Conservation (phyloP, 108 stramenopile species). For the Cyclotella baltica region DNA sequence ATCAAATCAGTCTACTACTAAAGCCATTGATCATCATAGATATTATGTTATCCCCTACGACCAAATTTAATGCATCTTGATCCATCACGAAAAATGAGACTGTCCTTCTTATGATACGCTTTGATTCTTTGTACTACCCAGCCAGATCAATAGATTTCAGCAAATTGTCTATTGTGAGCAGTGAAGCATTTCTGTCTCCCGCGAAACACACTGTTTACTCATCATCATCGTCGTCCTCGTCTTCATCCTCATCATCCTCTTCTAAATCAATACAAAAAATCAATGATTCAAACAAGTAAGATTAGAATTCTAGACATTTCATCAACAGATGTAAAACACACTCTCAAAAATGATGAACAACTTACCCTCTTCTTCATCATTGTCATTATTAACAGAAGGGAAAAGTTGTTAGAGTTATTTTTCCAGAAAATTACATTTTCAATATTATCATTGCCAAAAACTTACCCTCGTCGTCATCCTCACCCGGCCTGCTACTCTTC, state of each 20-base stretch:
- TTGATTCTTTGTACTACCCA: no score
- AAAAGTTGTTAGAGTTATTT: not conserved
- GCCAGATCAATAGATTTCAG: not conserved
- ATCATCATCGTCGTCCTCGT: conserved; percentile 38
- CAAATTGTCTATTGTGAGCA: no score
- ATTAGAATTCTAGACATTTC: not conserved
- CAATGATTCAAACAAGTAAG: not conserved
- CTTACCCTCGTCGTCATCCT: conserved; percentile 51
- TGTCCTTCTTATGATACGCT: no score
- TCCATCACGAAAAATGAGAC: no score
- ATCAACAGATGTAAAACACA: no score
- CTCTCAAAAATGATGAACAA: not conserved
- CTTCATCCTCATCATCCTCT: conserved; percentile 40
- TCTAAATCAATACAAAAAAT: not conserved
- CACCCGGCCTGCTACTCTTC: conserved; percentile 48
- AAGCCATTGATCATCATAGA: not conserved
- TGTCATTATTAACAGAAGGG: not conserved
- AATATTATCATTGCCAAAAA: not conserved
- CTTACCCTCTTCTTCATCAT: conserved; percentile 9
- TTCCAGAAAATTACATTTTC: not conserved
- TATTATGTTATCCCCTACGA: not conserved
- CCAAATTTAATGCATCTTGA: not conserved
- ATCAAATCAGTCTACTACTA: not conserved
- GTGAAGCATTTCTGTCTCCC: no score
- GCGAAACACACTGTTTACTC: conserved; percentile 6